These are phyloP conservation scores for Waltergamsia citrina DNA, from an alignment of 2,329 filamentous ascomycete genomes.

Conservation along the genomic window DNA sequence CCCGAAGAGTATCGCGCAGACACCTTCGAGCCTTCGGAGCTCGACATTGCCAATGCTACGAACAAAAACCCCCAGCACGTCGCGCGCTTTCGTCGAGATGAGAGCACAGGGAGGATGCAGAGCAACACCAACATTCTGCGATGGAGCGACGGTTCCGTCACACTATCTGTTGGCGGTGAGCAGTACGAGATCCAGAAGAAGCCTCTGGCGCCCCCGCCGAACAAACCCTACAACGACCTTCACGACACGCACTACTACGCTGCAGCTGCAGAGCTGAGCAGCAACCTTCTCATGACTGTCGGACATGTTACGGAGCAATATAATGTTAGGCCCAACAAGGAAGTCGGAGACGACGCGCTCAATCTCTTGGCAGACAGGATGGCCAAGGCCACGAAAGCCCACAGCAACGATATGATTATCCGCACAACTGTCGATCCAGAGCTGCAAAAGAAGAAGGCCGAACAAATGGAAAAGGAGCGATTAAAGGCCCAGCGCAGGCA, in stretches of 20 bases:
- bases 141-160: slow-evolving; percentile 74
- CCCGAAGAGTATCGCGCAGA: slow-evolving; percentile 58
- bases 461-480: slow-evolving; percentile 65
- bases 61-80: slow-evolving; percentile 52
- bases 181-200: slow-evolving; percentile 70
- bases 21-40: slow-evolving; percentile 52
- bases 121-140: slow-evolving; percentile 68
- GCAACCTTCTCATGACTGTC: slow-evolving; percentile 60
- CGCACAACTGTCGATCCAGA: slow-evolving; percentile 66
- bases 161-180: slow-evolving; percentile 63
- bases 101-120: slow-evolving; percentile 54
- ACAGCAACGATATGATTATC: slow-evolving; percentile 56
- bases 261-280: slow-evolving; percentile 59
- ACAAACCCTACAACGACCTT: slow-evolving; percentile 53
- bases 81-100: slow-evolving; percentile 60
- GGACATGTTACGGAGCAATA: slow-evolving; percentile 70
- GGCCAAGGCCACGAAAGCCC: slow-evolving; percentile 49
- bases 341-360: slow-evolving; percentile 62
- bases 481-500: slow-evolving; percentile 55
- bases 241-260: slow-evolving; percentile 71
- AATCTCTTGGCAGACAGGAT: slow-evolving; percentile 59
- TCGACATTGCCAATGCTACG: slow-evolving; percentile 42
- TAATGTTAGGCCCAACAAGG: slow-evolving; percentile 56
- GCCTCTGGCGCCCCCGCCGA: slow-evolving; percentile 51
- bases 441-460: slow-evolving; percentile 62